phyloP scores from a whole-genome alignment of 164 flowering plant species.

The Vitis rotundifolia region DNA sequence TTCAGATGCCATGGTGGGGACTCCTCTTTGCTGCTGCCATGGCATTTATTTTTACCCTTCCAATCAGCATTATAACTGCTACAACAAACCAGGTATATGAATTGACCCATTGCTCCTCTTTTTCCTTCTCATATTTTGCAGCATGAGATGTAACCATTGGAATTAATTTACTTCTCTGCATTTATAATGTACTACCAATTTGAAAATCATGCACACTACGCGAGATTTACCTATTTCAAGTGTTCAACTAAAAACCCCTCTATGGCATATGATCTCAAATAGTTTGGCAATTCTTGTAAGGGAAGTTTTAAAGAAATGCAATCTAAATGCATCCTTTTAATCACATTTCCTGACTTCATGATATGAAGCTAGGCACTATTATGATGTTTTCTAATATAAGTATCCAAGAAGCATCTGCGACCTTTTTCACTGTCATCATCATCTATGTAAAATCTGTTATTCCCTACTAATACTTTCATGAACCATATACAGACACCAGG shows the following conservation, averaged over 20 bases:
- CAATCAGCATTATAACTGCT: constrained; percentile 58
- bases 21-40: constrained; percentile 47
- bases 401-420: background rate
- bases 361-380: background rate
- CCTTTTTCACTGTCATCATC: background rate
- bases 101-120: background rate
- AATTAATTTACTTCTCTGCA: background rate
- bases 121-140: background rate
- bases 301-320: too few species aligned
- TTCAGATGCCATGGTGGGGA: constrained; percentile 70
- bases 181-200: background rate
- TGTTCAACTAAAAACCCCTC: too few species aligned
- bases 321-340: too few species aligned
- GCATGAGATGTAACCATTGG: background rate
- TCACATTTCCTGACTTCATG: background rate
- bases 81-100: constrained; percentile 51
- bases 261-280: too few species aligned
- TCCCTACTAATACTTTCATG: background rate
- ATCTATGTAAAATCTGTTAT: background rate
- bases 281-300: too few species aligned
- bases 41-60: constrained; percentile 54
- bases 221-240: too few species aligned
- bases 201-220: background rate
- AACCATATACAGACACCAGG: constrained; percentile 58
- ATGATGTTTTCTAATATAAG: background rate